A percentile compares a stretch with the other conserved stretches of the same genome.
Conservation (phyloP, 768 basidiomycete species). For the Lyophyllum shimeji region DNA sequence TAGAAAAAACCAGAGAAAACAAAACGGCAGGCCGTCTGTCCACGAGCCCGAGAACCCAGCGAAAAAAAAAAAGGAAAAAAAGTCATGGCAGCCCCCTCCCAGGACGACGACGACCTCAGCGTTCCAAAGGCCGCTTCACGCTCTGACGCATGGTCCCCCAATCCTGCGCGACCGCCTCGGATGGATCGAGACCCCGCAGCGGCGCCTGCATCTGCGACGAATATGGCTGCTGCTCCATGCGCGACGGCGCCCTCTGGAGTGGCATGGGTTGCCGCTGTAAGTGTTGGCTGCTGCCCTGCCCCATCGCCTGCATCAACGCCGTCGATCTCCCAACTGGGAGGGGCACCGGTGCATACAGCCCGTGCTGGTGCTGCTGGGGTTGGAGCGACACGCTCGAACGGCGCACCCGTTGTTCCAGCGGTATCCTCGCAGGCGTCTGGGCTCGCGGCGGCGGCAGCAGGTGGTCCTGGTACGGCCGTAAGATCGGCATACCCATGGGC, state of each 20-base stretch:
- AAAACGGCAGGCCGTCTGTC: neutral
- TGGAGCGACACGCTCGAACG: neutral
- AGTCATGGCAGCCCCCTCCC: no score
- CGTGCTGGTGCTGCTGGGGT: neutral
- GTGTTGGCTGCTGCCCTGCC: neutral
- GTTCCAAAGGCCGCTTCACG: neutral
- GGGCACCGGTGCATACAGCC: constrained; percentile 1
- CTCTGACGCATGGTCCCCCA: neutral
- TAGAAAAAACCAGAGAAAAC: neutral
- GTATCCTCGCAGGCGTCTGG: neutral
- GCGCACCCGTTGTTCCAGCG: neutral
- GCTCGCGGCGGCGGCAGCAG: neutral
- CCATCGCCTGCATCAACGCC: neutral
- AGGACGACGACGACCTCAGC: neutral
- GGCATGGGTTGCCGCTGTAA: neutral
- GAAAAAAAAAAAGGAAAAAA: neutral
- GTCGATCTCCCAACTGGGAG: neutral
- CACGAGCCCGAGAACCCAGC: no score
- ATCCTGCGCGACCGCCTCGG: neutral
- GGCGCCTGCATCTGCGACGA: neutral
- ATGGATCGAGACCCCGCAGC: neutral
- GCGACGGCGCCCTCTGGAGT: neutral
- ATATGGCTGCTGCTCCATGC: no score
- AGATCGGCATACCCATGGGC: no score
- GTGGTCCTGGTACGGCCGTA: neutral